phyloP scores from a whole-genome alignment of 495 filamentous ascomycete species.

The Penicillium steckii region DNA sequence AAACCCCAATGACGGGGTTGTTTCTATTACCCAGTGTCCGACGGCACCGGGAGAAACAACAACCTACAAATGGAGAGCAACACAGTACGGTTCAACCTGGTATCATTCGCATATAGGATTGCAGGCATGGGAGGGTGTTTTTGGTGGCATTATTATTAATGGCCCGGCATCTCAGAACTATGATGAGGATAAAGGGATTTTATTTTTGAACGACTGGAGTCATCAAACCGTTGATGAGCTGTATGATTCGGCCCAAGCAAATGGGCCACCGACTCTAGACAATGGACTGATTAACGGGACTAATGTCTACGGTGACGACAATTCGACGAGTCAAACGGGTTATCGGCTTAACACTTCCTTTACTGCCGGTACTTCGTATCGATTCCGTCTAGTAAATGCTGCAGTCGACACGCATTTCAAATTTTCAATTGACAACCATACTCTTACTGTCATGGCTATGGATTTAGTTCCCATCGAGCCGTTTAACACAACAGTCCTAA shows the following conservation, averaged over 20 bases:
- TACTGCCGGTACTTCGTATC: slow-evolving; percentile 41
- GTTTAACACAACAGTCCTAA: slow-evolving; percentile 42
- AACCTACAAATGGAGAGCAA: slow-evolving; percentile 72
- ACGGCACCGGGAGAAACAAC: slow-evolving; percentile 59
- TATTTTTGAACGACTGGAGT: slow-evolving; percentile 65
- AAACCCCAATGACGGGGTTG: slow-evolving; percentile 61
- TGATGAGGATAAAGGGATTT: slow-evolving; percentile 58
- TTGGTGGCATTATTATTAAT: slow-evolving; percentile 35
- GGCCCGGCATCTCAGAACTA: slow-evolving; percentile 59
- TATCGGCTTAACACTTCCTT: slow-evolving; percentile 40
- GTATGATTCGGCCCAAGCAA: slow-evolving; percentile 4
- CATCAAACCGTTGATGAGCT: slow-evolving; percentile 25
- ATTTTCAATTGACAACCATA: slow-evolving; percentile 51
- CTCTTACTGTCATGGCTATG: slow-evolving; percentile 42
- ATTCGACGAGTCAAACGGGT: slow-evolving; percentile 30
- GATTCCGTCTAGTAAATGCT: slow-evolving; percentile 47
- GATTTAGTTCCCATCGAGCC: slow-evolving; percentile 51
- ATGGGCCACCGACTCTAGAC: slow-evolving; percentile 30
- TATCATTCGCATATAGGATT: slow-evolving; percentile 72
- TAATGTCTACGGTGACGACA: slow-evolving; percentile 36
- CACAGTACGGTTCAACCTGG: slow-evolving; percentile 75
- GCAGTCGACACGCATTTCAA: slow-evolving; percentile 47
- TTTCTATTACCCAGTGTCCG: slow-evolving; percentile 65
- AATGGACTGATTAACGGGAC: slow-evolving; percentile 54
- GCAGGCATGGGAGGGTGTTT: slow-evolving; percentile 52